Conservation (phyloP, 495 filamentous ascomycete genomes). For the Penicillium lagena region DNA sequence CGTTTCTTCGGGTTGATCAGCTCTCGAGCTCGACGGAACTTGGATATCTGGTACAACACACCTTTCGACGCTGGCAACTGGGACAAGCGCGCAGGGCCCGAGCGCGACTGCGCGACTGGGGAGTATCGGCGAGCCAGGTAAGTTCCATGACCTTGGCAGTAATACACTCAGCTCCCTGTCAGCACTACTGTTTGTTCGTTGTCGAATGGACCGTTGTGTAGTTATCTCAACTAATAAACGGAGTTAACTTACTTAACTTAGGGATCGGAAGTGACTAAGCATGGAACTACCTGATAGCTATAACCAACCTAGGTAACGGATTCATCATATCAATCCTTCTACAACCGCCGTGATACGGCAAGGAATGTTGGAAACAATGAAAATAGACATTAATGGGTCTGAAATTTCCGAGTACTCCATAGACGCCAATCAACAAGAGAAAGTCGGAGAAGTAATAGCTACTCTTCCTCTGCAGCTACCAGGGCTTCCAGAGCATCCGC, state of each 20-base stretch:
- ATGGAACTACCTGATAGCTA: too few species aligned
- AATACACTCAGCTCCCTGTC: neutral
- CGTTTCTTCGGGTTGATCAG: slow-evolving; percentile 24
- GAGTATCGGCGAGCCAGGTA: slow-evolving; percentile 32
- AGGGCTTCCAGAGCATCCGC: slow-evolving; percentile 36
- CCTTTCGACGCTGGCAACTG: slow-evolving; percentile 29
- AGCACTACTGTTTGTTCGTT: neutral
- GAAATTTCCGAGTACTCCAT: too few species aligned
- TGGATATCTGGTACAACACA: slow-evolving; percentile 5
- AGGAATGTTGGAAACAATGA: too few species aligned
- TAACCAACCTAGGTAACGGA: too few species aligned
- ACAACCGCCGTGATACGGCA: too few species aligned
- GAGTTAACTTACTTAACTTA: too few species aligned
- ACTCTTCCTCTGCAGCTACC: slow-evolving; percentile 20
- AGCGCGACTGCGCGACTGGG: slow-evolving; percentile 27
- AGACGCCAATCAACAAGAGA: too few species aligned
- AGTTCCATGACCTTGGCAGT: slow-evolving; percentile 21
- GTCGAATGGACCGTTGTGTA: neutral
- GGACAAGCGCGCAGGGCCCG: slow-evolving; percentile 30
- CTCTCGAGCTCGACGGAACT: neutral
- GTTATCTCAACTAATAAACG: too few species aligned
- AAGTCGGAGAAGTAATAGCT: neutral
- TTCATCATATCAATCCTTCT: too few species aligned
- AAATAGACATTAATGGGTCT: too few species aligned
- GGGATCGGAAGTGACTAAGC: too few species aligned